Evolutionary conservation across 23 red algal species (phyloP), one percentile per base, ranked within the genome.

Genomic region (Gracilaria gracilis): DNA sequence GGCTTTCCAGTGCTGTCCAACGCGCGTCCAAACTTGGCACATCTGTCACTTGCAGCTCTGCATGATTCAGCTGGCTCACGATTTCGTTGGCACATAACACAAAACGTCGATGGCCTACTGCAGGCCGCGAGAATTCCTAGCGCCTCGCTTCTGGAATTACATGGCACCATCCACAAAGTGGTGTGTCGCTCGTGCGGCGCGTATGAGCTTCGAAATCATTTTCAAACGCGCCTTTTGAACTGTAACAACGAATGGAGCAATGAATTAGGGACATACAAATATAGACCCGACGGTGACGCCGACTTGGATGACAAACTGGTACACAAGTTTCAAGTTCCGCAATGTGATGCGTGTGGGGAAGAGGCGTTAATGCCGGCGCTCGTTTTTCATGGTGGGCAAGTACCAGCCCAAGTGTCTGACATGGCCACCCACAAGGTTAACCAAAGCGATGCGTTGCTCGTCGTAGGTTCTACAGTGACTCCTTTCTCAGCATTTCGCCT

Each of bases 71-170:
- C 35, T 31, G 88, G 88, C 35, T 39, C 40, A 15, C 29, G 50
- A 7, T 75, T 72, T 23, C 69, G 61, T 11, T 53, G 37, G 21
- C 92, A 96, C 51, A 75, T 93, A 46, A 92, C 95, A 12, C 95
- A 96, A 57, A 96, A 96, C 65, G 95, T 96, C 0, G 95, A 96
- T 57, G 95, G 88, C 28, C 59, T 96, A 46, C 71, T 96, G 35
- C 79, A 84, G 37, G 65, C 47, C 8, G 85, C 83, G 17, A 69
- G 70, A 42, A 70, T 80, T 17, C 54, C 83, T 9, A 53, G 31
- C 34, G 47, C 47, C 58, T 54, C 57, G 16, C 37, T 96, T n/a
- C 21, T 96, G 5, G 95, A 96, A 58, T 86, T 96, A 31, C 95
- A 96, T 69, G 95, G 95, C 3, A 89, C 76, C 50, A 90, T 96